Percentiles rank a stretch among this genome's conserved stretches.
Evolutionary conservation across 495 filamentous ascomycete species (phyloP).

Genomic region (Gamarada debralockiae): DNA sequence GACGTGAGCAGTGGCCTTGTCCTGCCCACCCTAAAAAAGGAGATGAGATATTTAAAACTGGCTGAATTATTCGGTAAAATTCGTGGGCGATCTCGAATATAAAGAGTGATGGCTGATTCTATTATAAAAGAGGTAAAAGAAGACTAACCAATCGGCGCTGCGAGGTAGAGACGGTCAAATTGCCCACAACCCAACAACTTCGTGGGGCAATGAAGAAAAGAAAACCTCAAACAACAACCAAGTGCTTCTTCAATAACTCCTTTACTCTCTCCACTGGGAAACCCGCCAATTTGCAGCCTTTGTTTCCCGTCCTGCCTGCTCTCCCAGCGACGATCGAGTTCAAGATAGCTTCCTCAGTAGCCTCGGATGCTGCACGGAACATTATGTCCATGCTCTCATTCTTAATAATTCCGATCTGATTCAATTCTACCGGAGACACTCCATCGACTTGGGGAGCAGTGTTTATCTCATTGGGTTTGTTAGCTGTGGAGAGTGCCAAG

Average conservation of each 20-base stretch:
- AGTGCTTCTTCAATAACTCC: conserved; percentile 5
- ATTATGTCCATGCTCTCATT: conserved; percentile 25
- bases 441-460: conserved; percentile 7
- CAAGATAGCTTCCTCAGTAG: conserved; percentile 27
- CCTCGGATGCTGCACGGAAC: conserved; percentile 23
- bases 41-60: no score
- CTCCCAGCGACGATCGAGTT: conserved; percentile 24
- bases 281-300: conserved; percentile 11
- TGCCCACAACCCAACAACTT: no score
- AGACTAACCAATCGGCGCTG: no score
- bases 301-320: conserved; percentile 16
- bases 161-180: no score
- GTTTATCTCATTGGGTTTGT: conserved; percentile 16
- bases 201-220: no score
- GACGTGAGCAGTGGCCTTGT: no score
- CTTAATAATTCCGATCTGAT: conserved; percentile 22
- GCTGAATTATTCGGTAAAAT: no score
- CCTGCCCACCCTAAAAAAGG: no score
- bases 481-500: conserved; percentile 25
- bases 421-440: conserved; percentile 11
- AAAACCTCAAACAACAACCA: conserved; percentile 6
- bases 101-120: no score
- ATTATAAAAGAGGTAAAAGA: no score
- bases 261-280: conserved; percentile 15
- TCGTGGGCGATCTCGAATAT: no score